Evolutionary conservation across 2,329 filamentous ascomycete species (phyloP).

Genomic region (Helotiales sp.): DNA sequence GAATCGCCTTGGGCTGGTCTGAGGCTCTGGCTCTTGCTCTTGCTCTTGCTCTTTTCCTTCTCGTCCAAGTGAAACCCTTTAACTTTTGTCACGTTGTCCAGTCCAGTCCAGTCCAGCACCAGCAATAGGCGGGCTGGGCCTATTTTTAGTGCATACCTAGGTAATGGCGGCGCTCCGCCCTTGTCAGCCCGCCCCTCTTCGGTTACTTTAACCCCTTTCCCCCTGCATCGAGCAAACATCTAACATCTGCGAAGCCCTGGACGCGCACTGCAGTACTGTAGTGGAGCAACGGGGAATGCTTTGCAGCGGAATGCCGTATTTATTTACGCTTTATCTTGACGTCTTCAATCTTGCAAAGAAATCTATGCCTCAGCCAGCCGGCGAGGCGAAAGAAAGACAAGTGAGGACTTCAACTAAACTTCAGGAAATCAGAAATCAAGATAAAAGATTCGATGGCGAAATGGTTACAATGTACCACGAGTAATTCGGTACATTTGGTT

Average conservation of each 20-base stretch:
- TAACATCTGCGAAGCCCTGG: neutral
- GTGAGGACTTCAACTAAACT: too few species aligned
- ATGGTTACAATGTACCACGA: too few species aligned
- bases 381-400: neutral
- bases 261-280: neutral
- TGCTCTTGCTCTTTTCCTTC: neutral
- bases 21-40: conserved; percentile 14
- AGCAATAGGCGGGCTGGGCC: neutral
- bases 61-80: conserved; percentile 17
- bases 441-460: too few species aligned
- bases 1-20: neutral
- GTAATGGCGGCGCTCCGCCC: conserved; percentile 13
- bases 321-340: neutral
- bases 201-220: conserved; percentile 20
- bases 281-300: neutral
- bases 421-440: too few species aligned
- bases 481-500: too few species aligned
- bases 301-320: neutral
- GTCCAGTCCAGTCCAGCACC: conserved; percentile 1
- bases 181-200: neutral
- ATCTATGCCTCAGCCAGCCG: neutral
- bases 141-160: neutral
- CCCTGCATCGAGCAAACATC: conserved; percentile 9
- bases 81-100: conserved; percentile 17
- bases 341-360: neutral